Evolutionary conservation across 768 basidiomycete species (phyloP).

Genomic region (Pisolithus sp.): DNA sequence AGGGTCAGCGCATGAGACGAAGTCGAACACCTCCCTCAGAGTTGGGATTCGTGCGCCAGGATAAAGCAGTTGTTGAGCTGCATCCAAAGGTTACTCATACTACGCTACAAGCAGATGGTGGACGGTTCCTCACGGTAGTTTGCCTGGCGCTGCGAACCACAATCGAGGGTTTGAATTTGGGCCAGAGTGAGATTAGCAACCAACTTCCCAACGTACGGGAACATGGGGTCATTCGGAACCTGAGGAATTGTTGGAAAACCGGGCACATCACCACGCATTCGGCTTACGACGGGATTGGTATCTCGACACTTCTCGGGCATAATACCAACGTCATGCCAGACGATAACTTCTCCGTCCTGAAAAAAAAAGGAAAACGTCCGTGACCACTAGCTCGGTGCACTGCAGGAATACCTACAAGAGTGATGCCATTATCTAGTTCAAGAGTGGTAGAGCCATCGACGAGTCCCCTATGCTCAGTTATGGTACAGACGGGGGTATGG

Average conservation of each 20-base stretch:
- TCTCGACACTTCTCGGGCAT: constrained; percentile 59
- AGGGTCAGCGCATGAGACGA: constrained; percentile 68
- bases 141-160: constrained; percentile 59
- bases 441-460: constrained; percentile 72
- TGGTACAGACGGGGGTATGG: constrained; percentile 2
- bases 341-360: constrained; percentile 70
- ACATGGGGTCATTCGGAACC: constrained; percentile 53
- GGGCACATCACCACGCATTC: background rate
- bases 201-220: constrained; percentile 72
- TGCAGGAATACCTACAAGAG: constrained; percentile 39
- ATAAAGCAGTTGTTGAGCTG: constrained; percentile 60
- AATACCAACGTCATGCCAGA: constrained; percentile 77
- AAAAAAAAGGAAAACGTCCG: background rate
- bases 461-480: constrained; percentile 47
- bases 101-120: background rate
- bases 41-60: constrained; percentile 70
- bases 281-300: constrained; percentile 54
- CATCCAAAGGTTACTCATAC: background rate
- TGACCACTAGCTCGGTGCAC: background rate
- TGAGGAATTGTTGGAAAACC: constrained; percentile 18
- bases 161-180: constrained; percentile 76
- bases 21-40: constrained; percentile 66
- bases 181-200: constrained; percentile 73
- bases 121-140: constrained; percentile 46
- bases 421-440: constrained; percentile 75